Evolutionary conservation across 257 asterid species (phyloP), one percentile per base, ranked within the genome.

Genomic region (Solanum paucissectum): DNA sequence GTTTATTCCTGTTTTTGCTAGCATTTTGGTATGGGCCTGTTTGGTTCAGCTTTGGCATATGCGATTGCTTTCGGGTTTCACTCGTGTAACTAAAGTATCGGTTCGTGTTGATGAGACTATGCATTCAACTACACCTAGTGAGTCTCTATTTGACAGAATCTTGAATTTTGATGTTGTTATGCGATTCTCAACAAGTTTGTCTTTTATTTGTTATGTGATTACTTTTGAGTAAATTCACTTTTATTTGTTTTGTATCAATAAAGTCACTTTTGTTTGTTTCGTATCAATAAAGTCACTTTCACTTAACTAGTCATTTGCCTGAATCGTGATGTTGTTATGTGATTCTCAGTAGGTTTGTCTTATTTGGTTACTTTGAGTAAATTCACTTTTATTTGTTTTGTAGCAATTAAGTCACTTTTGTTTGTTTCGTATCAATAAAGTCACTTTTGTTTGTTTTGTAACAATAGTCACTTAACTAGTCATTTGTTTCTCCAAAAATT

Each of bases 11-110:
- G 93, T 96, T 79, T 96, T 98, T 91, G 90, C 96, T 74, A 93
- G 94, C 91, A 95, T 96, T 92, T 89, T 96, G 77, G 90, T 95
- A 90, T 96, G 99, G 99, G 94, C 99, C 79, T 93, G 98, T 91
- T 91, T 96, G 95, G 95, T 94, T 87, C 99, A 96, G 90, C 96
- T 96, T 32, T 96, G 98, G 98, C 96, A 92, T 84, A 96, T 96
- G 55, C 94, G 86, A 20, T 62, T 92, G 90, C 92, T 94, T 25
- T 88, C 92, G 9, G 94, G 96, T 36, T 87, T 92, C 81, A 46
- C 91, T 37, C 90, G 25, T 25, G 8, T 42, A 77, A 40, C 84
- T 77, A 77, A 40, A 25, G 18, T 42, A 13, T 12, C 62, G 13
- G n/a, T 77, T 77, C n/a, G 55, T 77, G 84, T 77, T 42, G 84